These are phyloP conservation scores for Hysterangium stoloniferum DNA, from an alignment of 768 basidiomycete species.

Conservation along the genomic window DNA sequence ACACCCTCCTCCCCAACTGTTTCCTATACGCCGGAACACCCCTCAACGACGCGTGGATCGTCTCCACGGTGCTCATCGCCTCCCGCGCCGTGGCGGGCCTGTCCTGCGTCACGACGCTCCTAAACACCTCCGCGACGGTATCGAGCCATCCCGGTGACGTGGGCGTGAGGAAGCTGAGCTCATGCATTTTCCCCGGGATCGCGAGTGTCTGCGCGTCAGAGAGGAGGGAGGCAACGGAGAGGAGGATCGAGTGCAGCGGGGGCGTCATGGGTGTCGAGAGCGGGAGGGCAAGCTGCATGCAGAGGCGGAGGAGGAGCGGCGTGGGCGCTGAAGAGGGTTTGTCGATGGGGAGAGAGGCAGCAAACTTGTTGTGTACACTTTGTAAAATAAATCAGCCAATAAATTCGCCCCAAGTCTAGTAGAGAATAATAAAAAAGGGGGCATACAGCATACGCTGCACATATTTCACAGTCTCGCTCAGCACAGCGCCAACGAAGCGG, in stretches of 20 bases:
- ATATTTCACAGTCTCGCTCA: slow-evolving; percentile 52
- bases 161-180: slow-evolving; percentile 62
- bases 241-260: slow-evolving; percentile 52
- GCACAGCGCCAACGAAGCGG: slow-evolving; percentile 51
- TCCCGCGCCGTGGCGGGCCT: slow-evolving; percentile 22
- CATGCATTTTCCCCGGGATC: slow-evolving; percentile 53
- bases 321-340: slow-evolving; percentile 51
- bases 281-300: slow-evolving; percentile 46
- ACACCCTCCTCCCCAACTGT: slow-evolving; percentile 26
- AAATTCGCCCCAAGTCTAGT: not conserved
- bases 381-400: slow-evolving; percentile 10
- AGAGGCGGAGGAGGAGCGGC: slow-evolving; percentile 44
- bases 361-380: slow-evolving; percentile 41
- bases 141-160: slow-evolving; percentile 64
- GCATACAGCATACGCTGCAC: slow-evolving; percentile 47
- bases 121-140: slow-evolving; percentile 23
- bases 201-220: slow-evolving; percentile 59
- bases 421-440: too few relatives aligned
- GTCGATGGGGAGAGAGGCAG: slow-evolving; percentile 43
- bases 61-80: slow-evolving; percentile 48
- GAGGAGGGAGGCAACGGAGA: slow-evolving; percentile 61
- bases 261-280: slow-evolving; percentile 49
- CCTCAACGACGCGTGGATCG: slow-evolving; percentile 55
- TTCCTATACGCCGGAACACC: slow-evolving; percentile 63
- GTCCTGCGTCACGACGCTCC: slow-evolving; percentile 31